A percentile compares a stretch with the other conserved stretches of the same genome.
These are phyloP conservation scores for Hypoxylon crocopeplum DNA, from an alignment of 495 filamentous ascomycete genomes.

Conservation along the genomic window DNA sequence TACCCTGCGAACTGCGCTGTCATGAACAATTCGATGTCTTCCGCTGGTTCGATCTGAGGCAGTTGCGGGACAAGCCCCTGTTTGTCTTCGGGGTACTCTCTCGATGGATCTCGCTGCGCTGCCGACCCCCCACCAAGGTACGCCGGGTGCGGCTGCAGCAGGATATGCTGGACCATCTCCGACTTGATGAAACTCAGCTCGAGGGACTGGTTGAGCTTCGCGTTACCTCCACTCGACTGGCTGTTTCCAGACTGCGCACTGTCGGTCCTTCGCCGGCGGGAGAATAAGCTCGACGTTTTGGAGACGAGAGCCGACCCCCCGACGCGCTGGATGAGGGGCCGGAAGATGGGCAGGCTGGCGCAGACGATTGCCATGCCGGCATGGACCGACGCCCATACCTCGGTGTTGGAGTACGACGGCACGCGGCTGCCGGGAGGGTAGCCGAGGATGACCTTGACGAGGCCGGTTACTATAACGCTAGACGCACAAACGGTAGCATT, in stretches of 20 bases:
- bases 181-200: neutral
- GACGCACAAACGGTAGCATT: neutral
- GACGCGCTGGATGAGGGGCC: constrained; percentile 12
- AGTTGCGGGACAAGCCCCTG: neutral
- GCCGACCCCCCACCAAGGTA: neutral
- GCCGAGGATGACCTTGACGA: constrained; percentile 13
- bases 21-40: neutral
- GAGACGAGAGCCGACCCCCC: constrained; percentile 1
- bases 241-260: neutral
- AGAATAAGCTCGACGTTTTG: constrained; percentile 7
- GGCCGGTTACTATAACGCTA: constrained; percentile 21
- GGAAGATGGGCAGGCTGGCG: constrained; percentile 24
- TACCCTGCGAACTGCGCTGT: neutral
- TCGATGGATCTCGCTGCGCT: neutral
- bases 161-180: neutral
- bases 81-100: neutral
- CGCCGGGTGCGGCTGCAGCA: constrained; percentile 1
- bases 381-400: constrained; percentile 22
- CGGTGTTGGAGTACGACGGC: constrained; percentile 12
- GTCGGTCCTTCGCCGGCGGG: neutral
- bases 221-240: neutral
- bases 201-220: neutral
- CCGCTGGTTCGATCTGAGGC: neutral
- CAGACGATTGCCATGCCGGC: constrained; percentile 19
- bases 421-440: constrained; percentile 7